phyloP scores from a whole-genome alignment of 2,329 filamentous ascomycete genomes.

The Karstenula rhodostoma region DNA sequence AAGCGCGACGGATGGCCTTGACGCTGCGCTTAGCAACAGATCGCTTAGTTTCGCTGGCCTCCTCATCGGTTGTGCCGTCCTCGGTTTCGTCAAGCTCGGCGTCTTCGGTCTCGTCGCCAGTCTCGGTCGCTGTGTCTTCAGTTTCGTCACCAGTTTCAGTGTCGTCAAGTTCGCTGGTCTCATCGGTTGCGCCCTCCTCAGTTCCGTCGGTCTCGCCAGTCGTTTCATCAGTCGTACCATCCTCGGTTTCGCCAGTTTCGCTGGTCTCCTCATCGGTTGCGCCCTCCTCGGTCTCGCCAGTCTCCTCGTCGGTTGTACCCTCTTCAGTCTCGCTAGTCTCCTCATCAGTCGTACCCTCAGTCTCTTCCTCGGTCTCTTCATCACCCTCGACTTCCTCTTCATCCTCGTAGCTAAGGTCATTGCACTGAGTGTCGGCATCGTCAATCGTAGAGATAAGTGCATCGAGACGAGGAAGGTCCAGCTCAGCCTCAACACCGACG shows the following conservation, averaged over 20 bases:
- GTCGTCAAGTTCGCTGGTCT: not conserved
- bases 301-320: not conserved
- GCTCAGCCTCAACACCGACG: conserved; percentile 36
- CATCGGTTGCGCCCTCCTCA: not conserved
- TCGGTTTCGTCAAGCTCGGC: not conserved
- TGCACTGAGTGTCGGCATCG: conserved; percentile 32
- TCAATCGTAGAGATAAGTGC: conserved; percentile 33
- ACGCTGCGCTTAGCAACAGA: conserved; percentile 3
- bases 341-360: not conserved
- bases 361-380: not conserved
- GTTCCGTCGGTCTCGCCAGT: not conserved
- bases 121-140: not conserved
- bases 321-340: not conserved
- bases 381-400: not conserved
- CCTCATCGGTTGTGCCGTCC: not conserved
- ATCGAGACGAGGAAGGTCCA: conserved; percentile 45
- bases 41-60: not conserved
- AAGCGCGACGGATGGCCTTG: conserved; percentile 4
- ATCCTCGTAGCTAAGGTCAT: conserved; percentile 16
- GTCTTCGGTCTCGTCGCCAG: not conserved
- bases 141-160: not conserved
- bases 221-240: not conserved
- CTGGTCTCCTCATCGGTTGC: not conserved
- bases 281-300: not conserved
- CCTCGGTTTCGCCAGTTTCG: not conserved